Conservation (phyloP, 495 filamentous ascomycete genomes). For the Hypoxylon trugodes region DNA sequence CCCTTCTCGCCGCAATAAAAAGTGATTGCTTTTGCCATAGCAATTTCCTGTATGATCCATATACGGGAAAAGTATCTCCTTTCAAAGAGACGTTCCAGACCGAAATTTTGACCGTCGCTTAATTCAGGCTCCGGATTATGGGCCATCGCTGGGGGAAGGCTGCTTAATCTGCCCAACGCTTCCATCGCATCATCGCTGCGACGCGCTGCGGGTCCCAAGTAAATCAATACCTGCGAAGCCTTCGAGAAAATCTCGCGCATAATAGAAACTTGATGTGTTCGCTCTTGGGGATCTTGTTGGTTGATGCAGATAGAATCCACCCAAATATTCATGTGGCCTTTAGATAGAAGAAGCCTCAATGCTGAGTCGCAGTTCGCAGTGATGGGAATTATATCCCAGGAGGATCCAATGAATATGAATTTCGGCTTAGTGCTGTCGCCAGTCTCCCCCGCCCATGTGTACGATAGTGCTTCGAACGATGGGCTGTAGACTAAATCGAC, state of each 20-base stretch:
- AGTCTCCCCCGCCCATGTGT: neutral
- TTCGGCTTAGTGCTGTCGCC: neutral
- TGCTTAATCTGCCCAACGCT: neutral
- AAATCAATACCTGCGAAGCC: conserved; percentile 12
- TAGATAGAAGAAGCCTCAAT: neutral
- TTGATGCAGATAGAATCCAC: conserved; percentile 44
- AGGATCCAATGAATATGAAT: neutral
- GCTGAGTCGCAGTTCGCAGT: neutral
- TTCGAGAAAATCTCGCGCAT: conserved; percentile 35
- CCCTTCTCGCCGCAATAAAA: conserved; percentile 5
- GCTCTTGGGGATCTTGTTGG: conserved; percentile 33
- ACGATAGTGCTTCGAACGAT: neutral
- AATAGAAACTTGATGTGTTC: conserved; percentile 30
- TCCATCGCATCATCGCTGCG: neutral
- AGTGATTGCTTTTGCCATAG: neutral
- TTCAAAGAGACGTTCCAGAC: neutral
- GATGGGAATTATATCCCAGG: neutral
- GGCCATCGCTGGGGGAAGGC: neutral
- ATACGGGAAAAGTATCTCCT: conserved; percentile 8
- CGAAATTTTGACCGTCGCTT: neutral
- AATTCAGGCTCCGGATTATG: neutral
- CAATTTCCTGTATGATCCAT: conserved; percentile 12
- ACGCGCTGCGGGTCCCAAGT: neutral
- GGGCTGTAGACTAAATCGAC: neutral
- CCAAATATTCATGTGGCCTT: conserved; percentile 21